These are phyloP conservation scores for Sherardia arvensis DNA, from an alignment of 257 asterid species.

Conservation along the genomic window DNA sequence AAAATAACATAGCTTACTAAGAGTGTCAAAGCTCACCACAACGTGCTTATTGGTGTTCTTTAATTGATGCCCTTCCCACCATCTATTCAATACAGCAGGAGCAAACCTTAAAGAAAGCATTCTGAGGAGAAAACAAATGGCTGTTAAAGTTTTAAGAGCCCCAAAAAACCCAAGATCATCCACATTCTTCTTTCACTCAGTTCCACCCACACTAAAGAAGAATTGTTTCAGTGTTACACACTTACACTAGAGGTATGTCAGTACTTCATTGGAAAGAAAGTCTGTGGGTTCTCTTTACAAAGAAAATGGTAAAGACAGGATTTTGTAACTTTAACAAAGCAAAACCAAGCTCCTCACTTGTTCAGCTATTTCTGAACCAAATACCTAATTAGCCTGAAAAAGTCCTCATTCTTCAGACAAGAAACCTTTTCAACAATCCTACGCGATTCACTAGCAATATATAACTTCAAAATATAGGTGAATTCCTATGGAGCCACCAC, in stretches of 20 bases:
- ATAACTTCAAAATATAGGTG: too few relatives aligned
- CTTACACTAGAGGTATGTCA: not conserved
- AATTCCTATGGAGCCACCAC: too few relatives aligned
- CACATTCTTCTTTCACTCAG: not conserved
- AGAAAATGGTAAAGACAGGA: not conserved
- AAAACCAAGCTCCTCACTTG: too few relatives aligned
- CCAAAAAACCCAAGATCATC: not conserved
- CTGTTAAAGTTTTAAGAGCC: not conserved
- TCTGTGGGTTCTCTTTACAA: not conserved
- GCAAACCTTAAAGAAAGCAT: slow-evolving; percentile 55
- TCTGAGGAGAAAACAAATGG: not conserved
- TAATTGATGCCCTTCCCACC: not conserved
- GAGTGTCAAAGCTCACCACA: slow-evolving; percentile 6
- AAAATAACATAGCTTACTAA: not conserved
- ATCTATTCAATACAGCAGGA: slow-evolving; percentile 23
- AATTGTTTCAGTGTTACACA: too few relatives aligned
- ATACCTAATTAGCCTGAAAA: too few relatives aligned
- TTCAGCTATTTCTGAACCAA: too few relatives aligned
- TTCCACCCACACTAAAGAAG: not conserved
- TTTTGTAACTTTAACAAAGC: not conserved
- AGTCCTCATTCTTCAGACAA: too few relatives aligned
- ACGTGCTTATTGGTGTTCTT: not conserved
- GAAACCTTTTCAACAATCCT: too few relatives aligned
- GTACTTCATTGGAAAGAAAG: not conserved
- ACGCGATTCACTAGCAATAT: too few relatives aligned